A percentile compares a stretch with the other conserved stretches of the same genome.
Evolutionary conservation across 164 flowering plant species (phyloP).

Genomic region (Warburgia ugandensis): DNA sequence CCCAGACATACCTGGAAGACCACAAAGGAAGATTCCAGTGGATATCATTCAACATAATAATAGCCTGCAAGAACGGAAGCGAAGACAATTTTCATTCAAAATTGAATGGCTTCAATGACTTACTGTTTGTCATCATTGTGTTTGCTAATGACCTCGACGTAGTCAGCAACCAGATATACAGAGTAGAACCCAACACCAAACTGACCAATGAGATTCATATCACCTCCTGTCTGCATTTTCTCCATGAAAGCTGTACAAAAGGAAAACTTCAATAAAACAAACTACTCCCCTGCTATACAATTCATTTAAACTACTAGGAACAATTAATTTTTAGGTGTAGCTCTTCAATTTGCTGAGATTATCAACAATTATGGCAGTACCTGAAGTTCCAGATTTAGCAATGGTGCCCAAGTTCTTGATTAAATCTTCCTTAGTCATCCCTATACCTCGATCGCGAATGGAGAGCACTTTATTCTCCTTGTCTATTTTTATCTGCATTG

Average conservation of each 20-base stretch:
- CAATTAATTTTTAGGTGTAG: no score
- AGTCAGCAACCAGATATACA: slow-evolving; percentile 93
- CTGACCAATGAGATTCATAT: slow-evolving; percentile 92
- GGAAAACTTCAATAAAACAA: no score
- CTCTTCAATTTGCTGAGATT: no score
- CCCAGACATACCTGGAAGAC: slow-evolving; percentile 81
- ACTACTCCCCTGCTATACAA: no score
- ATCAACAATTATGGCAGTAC: no score
- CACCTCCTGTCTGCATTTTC: slow-evolving; percentile 92
- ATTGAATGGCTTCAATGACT: slow-evolving; percentile 13
- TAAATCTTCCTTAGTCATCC: slow-evolving; percentile 98
- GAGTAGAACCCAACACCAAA: slow-evolving; percentile 99
- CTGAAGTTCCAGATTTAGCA: slow-evolving; percentile 98
- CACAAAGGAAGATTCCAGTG: slow-evolving; percentile 1
- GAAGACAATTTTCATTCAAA: background rate
- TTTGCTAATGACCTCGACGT: slow-evolving; percentile 95
- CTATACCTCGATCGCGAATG: slow-evolving; percentile 91
- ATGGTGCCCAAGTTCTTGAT: slow-evolving; percentile 97
- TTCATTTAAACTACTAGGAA: no score
- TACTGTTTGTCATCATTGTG: slow-evolving; percentile 98
- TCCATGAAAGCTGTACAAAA: slow-evolving; percentile 85
- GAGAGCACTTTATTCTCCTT: slow-evolving; percentile 88
- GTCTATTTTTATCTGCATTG: slow-evolving; percentile 82
- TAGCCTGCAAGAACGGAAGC: no score
- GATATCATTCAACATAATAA: no score